Conservation (phyloP, 2,329 filamentous ascomycete species). For the Aspergillus udagawae region DNA sequence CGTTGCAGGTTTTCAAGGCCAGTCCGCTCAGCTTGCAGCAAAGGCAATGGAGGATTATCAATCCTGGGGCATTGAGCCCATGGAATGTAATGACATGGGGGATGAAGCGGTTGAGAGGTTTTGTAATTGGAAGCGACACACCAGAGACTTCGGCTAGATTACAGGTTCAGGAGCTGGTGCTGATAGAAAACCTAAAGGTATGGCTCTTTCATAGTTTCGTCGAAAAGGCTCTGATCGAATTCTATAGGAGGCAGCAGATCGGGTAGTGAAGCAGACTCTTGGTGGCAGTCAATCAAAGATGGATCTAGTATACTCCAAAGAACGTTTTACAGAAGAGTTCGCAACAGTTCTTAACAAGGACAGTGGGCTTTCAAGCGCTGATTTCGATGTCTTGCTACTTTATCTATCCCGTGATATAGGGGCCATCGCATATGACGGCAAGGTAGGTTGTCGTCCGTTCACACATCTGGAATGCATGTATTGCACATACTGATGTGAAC, state of each 20-base stretch:
- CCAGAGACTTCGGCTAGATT: conserved; percentile 30
- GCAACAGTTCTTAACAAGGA: conserved; percentile 48
- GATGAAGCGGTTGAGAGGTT: conserved; percentile 60
- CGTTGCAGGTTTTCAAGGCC: conserved; percentile 63
- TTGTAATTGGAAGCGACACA: conserved; percentile 45
- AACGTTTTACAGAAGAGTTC: conserved; percentile 61
- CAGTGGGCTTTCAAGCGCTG: conserved; percentile 55
- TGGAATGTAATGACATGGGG: conserved; percentile 74
- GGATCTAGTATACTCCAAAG: conserved; percentile 64
- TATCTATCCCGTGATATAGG: conserved; percentile 67
- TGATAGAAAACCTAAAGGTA: conserved; percentile 57
- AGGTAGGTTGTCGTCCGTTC: conserved; percentile 29
- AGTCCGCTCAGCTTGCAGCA: conserved; percentile 68
- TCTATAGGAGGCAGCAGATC: conserved; percentile 50
- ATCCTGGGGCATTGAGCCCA: conserved; percentile 50
- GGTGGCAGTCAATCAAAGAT: conserved; percentile 49
- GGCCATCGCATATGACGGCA: conserved; percentile 45
- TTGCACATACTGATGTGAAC: conserved; percentile 15
- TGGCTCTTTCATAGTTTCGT: not conserved
- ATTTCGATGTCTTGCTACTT: conserved; percentile 66
- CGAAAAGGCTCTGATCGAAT: conserved; percentile 16
- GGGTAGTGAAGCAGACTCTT: conserved; percentile 47
- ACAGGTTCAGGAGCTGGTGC: conserved; percentile 42
- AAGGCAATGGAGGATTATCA: conserved; percentile 57
- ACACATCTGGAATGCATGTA: not conserved